Percentiles rank a stretch among this genome's conserved stretches.
Conservation (phyloP, 202 grass and related monocot species). For the Musa balbisiana region DNA sequence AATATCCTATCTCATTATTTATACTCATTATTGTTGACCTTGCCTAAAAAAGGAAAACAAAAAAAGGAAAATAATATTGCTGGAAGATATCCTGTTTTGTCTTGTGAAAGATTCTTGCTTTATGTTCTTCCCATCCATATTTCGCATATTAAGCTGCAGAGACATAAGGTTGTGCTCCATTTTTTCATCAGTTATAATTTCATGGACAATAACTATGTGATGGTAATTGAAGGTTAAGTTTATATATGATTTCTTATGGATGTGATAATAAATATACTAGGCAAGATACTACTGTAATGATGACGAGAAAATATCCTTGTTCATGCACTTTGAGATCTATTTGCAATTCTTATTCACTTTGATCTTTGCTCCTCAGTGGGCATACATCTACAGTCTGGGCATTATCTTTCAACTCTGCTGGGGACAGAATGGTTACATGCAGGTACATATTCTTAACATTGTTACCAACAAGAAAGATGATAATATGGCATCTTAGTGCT, state of each 20-base stretch:
- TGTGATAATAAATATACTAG: background rate
- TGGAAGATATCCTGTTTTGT: too few relatives aligned
- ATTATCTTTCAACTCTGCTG: constrained; percentile 62
- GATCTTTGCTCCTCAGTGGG: constrained; percentile 43
- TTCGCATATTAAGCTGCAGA: background rate
- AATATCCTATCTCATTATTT: background rate
- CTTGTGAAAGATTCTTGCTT: background rate
- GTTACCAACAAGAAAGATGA: constrained; percentile 7
- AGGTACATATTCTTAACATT: constrained; percentile 41
- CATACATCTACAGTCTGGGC: constrained; percentile 94
- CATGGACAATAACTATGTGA: background rate
- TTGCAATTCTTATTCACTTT: background rate
- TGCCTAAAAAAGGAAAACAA: background rate
- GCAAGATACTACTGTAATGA: background rate
- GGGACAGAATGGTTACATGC: constrained; percentile 93
- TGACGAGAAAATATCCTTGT: background rate
- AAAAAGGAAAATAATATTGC: background rate
- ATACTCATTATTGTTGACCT: background rate
- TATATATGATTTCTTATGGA: background rate
- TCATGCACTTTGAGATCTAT: background rate
- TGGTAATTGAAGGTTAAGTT: background rate
- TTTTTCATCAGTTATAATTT: background rate
- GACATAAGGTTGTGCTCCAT: background rate
- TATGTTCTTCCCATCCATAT: background rate
- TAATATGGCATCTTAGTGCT: background rate